Base-by-base conservation (phyloP, 768 basidiomycete genomes). In the Phaffia australis region DNA sequence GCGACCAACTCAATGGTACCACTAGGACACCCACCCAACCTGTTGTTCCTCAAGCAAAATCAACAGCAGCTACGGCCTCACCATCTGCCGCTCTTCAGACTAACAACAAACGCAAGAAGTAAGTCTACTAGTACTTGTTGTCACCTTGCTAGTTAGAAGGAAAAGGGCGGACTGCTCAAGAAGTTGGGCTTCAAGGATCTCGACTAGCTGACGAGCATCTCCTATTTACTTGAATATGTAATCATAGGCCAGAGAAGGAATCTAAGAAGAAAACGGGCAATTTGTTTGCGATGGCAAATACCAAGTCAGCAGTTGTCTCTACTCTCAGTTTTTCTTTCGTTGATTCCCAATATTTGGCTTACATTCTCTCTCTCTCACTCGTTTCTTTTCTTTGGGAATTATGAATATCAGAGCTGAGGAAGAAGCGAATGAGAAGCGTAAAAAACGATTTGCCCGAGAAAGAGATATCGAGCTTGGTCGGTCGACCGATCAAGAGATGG, bases 231-330 rank as follows among this genome's bases (percentile, higher is more conserved):
- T 42, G 35, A 11, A 5, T 42, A 11, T 42, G 35, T 27, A 7
- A 8, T 8, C 56, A 25, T 25, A 56, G 56, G 29, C 56, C 56
- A 56, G 56, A 56, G 23, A 56, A 56, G 56, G 56, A 56, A 25
- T 32, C 32, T 27, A 32, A 25, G 56, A 56, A 56, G 16, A 85
- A 88, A 75, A 83, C 86, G 1, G 81, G 97, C 27, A 87, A 88
- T 84, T 88, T 88, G 23, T 93, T 87, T 65, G 90, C 95, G 75
- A 97, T 95, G 94, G 79, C 81, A 11, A 85, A 83, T 46, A 83
- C 90, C 47, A 87, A 94, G 77, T 80, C 97, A 64, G 27, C 61
- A 32, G 52, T 51, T 11, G 35, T 42, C 35, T 42, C 35, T 42
- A 42, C 35, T 42, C 49, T 63, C 29, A 18, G 48, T 63, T 51